These are phyloP conservation scores for Golubevia pallescens DNA, from an alignment of 1,284 basidiomycete genomes.

Conservation along the genomic window DNA sequence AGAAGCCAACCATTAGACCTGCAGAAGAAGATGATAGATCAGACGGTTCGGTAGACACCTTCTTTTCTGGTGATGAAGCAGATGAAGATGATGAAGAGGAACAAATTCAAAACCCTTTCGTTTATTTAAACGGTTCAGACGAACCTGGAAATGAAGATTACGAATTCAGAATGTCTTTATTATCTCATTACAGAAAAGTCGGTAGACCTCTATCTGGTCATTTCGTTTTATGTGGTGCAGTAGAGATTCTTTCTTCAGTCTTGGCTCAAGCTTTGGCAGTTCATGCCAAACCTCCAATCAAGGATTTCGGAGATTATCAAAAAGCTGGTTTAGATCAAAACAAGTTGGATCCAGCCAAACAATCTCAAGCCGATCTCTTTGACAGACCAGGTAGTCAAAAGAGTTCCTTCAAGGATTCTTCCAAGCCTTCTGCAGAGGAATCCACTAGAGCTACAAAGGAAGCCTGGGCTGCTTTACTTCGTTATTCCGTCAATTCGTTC, in stretches of 20 bases:
- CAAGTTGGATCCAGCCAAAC: slow-evolving; percentile 27
- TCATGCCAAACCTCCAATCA: slow-evolving; percentile 45
- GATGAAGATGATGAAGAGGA: slow-evolving; percentile 27
- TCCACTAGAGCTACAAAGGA: slow-evolving; percentile 81
- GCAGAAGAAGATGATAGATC: slow-evolving; percentile 25
- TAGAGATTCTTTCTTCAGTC: slow-evolving; percentile 82
- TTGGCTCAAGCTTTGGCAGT: slow-evolving; percentile 76
- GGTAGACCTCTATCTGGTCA: slow-evolving; percentile 83
- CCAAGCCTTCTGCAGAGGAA: slow-evolving; percentile 59
- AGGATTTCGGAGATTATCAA: slow-evolving; percentile 29
- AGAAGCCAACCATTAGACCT: slow-evolving; percentile 32
- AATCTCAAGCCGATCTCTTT: slow-evolving; percentile 35
- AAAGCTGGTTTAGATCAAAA: slow-evolving; percentile 31
- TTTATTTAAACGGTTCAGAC: slow-evolving; percentile 5
- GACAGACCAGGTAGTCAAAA: slow-evolving; percentile 20
- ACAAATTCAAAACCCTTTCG: slow-evolving; percentile 28
- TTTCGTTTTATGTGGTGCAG: slow-evolving; percentile 82
- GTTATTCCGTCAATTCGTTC: not conserved
- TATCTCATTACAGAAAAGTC: slow-evolving; percentile 76
- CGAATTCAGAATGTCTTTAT: slow-evolving; percentile 68
- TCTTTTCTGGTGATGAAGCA: slow-evolving; percentile 59
- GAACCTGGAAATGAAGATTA: slow-evolving; percentile 43
- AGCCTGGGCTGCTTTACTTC: slow-evolving; percentile 75
- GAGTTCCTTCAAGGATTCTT: slow-evolving; percentile 1
- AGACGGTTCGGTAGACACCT: slow-evolving; percentile 65